A percentile compares a stretch with the other conserved stretches of the same genome.
These are phyloP conservation scores for Aspergillus japonicus DNA, from an alignment of 2,329 filamentous ascomycete species.

Conservation along the genomic window DNA sequence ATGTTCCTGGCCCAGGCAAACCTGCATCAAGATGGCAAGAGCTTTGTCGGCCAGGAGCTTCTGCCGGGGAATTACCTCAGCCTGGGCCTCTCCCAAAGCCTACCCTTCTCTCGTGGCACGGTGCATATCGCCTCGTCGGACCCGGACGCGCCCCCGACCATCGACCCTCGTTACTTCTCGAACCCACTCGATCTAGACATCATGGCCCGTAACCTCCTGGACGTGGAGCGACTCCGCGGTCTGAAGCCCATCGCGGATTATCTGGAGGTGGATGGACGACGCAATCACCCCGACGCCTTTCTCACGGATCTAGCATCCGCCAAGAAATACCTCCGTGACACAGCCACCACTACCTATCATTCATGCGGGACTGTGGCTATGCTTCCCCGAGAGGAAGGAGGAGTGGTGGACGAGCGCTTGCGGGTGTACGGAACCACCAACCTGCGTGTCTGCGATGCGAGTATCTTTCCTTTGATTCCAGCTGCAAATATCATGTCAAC, in stretches of 20 bases:
- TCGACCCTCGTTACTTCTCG: slow-evolving; percentile 10
- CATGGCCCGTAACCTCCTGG: slow-evolving; percentile 14
- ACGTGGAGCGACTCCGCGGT: slow-evolving; percentile 9
- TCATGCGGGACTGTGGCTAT: slow-evolving; percentile 27
- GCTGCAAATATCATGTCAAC: slow-evolving; percentile 39
- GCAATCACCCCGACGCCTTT: neutral
- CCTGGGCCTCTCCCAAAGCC: neutral
- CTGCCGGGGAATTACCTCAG: too few species aligned
- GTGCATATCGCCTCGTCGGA: neutral
- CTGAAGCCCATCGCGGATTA: neutral
- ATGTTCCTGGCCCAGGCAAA: too few species aligned
- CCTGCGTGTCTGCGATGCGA: slow-evolving; percentile 39
- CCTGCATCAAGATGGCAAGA: neutral
- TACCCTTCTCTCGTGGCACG: neutral
- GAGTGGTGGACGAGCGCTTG: slow-evolving; percentile 33
- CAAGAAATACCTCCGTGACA: slow-evolving; percentile 10
- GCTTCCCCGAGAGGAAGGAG: slow-evolving; percentile 29
- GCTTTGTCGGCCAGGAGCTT: neutral
- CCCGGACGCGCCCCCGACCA: neutral
- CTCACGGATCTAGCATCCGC: slow-evolving; percentile 12
- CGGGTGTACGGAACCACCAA: slow-evolving; percentile 34
- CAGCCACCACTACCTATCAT: slow-evolving; percentile 13
- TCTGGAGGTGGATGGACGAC: neutral
- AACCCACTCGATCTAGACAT: slow-evolving; percentile 19
- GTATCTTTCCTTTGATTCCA: slow-evolving; percentile 37